These are phyloP conservation scores for Starmerella potacharoeniae DNA, from an alignment of 805 yeast species.

Conservation along the genomic window DNA sequence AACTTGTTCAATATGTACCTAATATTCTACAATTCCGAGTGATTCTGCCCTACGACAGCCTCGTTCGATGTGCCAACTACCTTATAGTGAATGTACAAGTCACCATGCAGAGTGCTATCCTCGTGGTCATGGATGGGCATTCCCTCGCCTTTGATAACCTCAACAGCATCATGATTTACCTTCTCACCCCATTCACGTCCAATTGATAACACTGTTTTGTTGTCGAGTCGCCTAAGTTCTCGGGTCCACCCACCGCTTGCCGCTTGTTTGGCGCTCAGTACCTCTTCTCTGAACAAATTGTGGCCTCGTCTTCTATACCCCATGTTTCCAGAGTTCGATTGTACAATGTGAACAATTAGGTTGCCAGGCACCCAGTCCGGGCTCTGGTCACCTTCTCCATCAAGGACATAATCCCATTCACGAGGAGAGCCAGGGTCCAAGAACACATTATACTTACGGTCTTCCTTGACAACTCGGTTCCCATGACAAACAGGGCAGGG, in stretches of 20 bases:
- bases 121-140: slow-evolving; percentile 56
- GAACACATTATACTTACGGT: slow-evolving; percentile 47
- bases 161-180: slow-evolving; percentile 59
- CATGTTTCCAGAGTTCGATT: slow-evolving; percentile 43
- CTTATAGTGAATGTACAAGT: slow-evolving; percentile 38
- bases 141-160: slow-evolving; percentile 61
- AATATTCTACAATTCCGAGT: neutral
- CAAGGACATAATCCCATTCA: slow-evolving; percentile 43
- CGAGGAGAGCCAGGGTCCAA: slow-evolving; percentile 62
- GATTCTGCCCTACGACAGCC: neutral
- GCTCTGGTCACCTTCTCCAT: slow-evolving; percentile 71
- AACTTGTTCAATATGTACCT: too few relatives aligned
- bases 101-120: slow-evolving; percentile 32
- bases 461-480: slow-evolving; percentile 44
- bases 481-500: slow-evolving; percentile 68
- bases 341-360: slow-evolving; percentile 49
- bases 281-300: slow-evolving; percentile 71
- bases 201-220: slow-evolving; percentile 39
- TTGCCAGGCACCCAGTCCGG: slow-evolving; percentile 83
- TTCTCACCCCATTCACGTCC: slow-evolving; percentile 41
- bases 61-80: slow-evolving; percentile 23
- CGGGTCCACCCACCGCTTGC: slow-evolving; percentile 71
- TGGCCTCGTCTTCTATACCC: slow-evolving; percentile 78
- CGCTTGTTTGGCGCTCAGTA: slow-evolving; percentile 61
- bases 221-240: slow-evolving; percentile 54